Base-by-base conservation (phyloP, 176 grass and related monocot genomes). In the Metroxylon sagu region DNA sequence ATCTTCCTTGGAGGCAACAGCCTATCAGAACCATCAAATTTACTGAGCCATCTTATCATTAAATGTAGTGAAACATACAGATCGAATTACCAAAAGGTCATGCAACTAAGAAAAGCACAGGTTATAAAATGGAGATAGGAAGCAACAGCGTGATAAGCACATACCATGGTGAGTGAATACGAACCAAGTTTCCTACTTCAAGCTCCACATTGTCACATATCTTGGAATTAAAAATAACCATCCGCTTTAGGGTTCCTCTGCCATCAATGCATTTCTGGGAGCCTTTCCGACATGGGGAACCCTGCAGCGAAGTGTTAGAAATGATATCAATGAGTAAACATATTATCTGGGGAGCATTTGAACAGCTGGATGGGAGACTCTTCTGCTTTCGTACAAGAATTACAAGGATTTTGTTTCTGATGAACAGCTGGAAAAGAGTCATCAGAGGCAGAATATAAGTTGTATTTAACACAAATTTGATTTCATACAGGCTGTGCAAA, bases 131-230 rank as follows among this genome's bases (percentile, higher is more conserved):
- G 7, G 10, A 55, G 53, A 60, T 61, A 16, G 31, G 14, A 17
- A 72, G n/a, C 14, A 52, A 25, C 28, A 50, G 16, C 10, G 35
- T 18, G 29, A 14, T 43, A 66, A 61, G 66, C 62, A 18, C 60
- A 58, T 88, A 96, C 86, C 92, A 97, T 59, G 92, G 92, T 68
- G 84, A 81, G 57, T 85, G 84, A 52, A 97, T 80, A 48, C 68
- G 66, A 78, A 97, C 35, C 6, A 72, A 25, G 50, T 77, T 82
- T 64, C 92, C 92, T 72, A 74, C 83, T 57, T 86, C 61, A 77
- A 91, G 77, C 64, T 88, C 92, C 73, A 80, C 81, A 19, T 60
- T 75, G 27, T 65, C 81, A 73, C 92, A 97, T 71, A 85, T 66
- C 79, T 85, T 97, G 19, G 87, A 77, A 71, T 74, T 85, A 69